Evolutionary conservation across 164 flowering plant genomes (phyloP), one percentile per base, ranked within the genome.

Genomic region (Vitis riparia): DNA sequence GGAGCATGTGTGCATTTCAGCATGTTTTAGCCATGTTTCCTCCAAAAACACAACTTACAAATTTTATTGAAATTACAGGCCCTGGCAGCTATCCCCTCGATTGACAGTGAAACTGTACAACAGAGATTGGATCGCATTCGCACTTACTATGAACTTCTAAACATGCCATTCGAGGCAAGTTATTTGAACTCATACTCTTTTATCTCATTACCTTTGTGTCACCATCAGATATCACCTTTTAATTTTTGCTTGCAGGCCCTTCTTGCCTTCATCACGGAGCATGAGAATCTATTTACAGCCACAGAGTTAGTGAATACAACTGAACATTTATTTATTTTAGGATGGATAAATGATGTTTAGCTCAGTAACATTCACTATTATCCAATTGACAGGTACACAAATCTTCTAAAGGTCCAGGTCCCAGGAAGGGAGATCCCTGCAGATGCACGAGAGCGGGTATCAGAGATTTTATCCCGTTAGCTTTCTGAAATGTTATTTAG

Each of bases 81-180:
- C 19, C 80, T 96, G 55, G 97, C 97, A 72, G 99, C 97, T 48
- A 87, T 96, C 72, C 93, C 97, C n/a, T 92, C 95, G 16, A 87
- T 92, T 57, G 87, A 91, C 64, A 86, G 91, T 76, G 98, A 96
- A 62, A 80, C 85, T 72, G 96, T 96, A 59, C 98, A 87, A 62
- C 90, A 89, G 73, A 91, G 90, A 79, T 74, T 96, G 64, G 99
- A 96, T 79, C 92, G 84, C 62, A 93, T 92, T 55, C 84, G 99
- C 66, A 96, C 93, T 52, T 96, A 93, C 69, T 93, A 84, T 78
- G 99, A 93, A 73, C 91, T 96, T 9, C 65, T 96, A 62, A 93
- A 96, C 80, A 85, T 96, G 90, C 98, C 99, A 66, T 93, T 84
- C 74, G 99, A 96, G 94, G 99, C 79, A 82, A 77, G 79, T 67